phyloP scores from a whole-genome alignment of 2,329 filamentous ascomycete species.

The Monosporascus sp. region DNA sequence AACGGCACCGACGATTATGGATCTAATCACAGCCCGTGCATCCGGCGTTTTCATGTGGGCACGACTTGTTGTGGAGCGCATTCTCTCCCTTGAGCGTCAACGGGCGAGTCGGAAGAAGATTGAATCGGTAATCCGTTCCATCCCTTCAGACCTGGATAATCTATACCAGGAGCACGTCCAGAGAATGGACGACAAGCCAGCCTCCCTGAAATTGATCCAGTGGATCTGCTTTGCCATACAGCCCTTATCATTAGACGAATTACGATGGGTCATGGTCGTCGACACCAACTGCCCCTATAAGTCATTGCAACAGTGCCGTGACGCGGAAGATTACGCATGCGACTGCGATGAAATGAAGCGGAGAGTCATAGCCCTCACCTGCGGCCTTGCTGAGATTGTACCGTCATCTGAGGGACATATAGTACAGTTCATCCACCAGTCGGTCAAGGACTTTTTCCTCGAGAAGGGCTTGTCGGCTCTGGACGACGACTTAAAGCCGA shows the following conservation, averaged over 20 bases:
- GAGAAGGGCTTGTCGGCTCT: slow-evolving; percentile 25
- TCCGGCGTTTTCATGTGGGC: slow-evolving; percentile 40
- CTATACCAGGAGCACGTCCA: slow-evolving; percentile 36
- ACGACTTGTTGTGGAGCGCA: slow-evolving; percentile 10
- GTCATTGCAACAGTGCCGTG: no score
- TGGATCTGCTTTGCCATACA: slow-evolving; percentile 27
- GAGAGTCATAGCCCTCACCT: slow-evolving; percentile 35
- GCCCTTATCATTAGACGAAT: no score
- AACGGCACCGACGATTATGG: slow-evolving; percentile 19
- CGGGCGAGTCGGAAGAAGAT: no score
- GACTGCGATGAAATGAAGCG: slow-evolving; percentile 21
- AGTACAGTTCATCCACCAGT: slow-evolving; percentile 52
- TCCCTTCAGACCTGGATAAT: slow-evolving; percentile 18
- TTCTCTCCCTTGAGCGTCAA: no score
- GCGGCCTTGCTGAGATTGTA: slow-evolving; percentile 44
- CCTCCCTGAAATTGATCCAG: slow-evolving; percentile 26
- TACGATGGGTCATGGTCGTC: no score
- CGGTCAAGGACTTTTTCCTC: slow-evolving; percentile 43
- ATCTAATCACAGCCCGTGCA: slow-evolving; percentile 28
- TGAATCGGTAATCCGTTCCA: no score
- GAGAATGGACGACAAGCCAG: slow-evolving; percentile 21
- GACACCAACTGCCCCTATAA: no score
- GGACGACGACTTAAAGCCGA: slow-evolving; percentile 27
- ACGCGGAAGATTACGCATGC: slow-evolving; percentile 9
- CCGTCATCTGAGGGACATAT: slow-evolving; percentile 17